Conservation (phyloP, 139 green algal genomes). For the Tetradesmus lagerheimii region DNA sequence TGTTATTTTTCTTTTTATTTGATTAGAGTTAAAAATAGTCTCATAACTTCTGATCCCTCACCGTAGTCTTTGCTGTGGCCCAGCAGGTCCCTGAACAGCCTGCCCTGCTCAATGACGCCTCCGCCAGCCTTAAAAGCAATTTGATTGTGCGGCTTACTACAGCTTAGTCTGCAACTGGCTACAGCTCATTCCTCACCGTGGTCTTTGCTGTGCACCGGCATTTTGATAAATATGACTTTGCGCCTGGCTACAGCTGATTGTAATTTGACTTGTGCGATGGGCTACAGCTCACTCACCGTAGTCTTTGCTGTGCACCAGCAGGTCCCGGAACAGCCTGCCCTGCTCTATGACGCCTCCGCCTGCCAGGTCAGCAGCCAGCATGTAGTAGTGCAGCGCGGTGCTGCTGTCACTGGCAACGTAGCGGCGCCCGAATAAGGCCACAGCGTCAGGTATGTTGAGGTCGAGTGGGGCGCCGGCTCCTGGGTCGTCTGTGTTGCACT, state of each 20-base stretch:
- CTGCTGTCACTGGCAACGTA: slow-evolving; percentile 39
- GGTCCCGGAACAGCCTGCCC: slow-evolving; percentile 73
- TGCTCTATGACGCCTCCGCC: slow-evolving; percentile 62
- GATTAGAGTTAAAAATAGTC: too few relatives aligned
- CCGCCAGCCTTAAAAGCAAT: slow-evolving; percentile 43
- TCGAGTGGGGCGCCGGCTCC: neutral
- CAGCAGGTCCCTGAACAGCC: slow-evolving; percentile 76
- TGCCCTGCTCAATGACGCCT: slow-evolving; percentile 64
- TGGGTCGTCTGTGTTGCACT: slow-evolving; percentile 7
- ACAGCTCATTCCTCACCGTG: slow-evolving; percentile 53
- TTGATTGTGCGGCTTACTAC: too few relatives aligned
- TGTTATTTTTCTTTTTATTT: too few relatives aligned
- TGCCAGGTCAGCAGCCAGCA: slow-evolving; percentile 68
- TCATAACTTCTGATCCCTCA: too few relatives aligned
- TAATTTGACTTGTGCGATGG: too few relatives aligned
- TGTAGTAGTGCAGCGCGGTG: slow-evolving; percentile 86
- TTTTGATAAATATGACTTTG: too few relatives aligned
- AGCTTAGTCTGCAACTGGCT: neutral
- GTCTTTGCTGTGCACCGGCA: slow-evolving; percentile 70
- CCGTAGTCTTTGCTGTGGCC: slow-evolving; percentile 68
- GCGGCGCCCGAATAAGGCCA: slow-evolving; percentile 36
- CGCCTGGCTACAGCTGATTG: too few relatives aligned
- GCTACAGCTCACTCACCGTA: slow-evolving; percentile 67
- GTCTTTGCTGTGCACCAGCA: slow-evolving; percentile 70
- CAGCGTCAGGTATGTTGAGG: neutral